Conservation (phyloP, 1,139 yeast species). For the Blastobotrys capitulatus region DNA sequence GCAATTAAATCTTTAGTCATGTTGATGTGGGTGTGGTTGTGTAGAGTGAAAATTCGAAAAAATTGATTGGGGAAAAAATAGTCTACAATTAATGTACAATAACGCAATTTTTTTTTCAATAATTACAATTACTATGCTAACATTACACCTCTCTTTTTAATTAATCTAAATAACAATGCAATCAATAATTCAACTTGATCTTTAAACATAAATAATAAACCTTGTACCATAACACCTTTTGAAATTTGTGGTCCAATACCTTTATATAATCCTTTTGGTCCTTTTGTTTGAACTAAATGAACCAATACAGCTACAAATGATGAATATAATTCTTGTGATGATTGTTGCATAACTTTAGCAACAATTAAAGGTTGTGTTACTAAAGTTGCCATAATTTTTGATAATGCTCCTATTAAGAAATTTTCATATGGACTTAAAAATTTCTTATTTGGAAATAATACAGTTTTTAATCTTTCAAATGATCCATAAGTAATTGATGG, state of each 20-base stretch:
- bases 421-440: constrained; percentile 60
- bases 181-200: constrained; percentile 47
- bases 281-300: constrained; percentile 47
- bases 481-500: constrained; percentile 88
- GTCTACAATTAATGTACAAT: background rate
- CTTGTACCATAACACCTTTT: constrained; percentile 83
- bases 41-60: background rate
- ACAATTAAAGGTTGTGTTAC: constrained; percentile 83
- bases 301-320: constrained; percentile 51
- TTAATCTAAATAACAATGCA: constrained; percentile 29
- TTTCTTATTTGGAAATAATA: constrained; percentile 45
- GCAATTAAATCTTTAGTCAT: background rate
- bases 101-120: too few relatives aligned
- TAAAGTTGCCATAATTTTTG: constrained; percentile 75
- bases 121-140: background rate
- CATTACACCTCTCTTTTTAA: constrained; percentile 12
- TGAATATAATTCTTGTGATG: constrained; percentile 38
- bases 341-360: constrained; percentile 76
- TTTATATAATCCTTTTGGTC: constrained; percentile 57
- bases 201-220: constrained; percentile 75
- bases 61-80: background rate
- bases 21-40: background rate
- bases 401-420: constrained; percentile 68
- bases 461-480: constrained; percentile 60
- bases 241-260: constrained; percentile 77